phyloP scores from a whole-genome alignment of 1,284 basidiomycete genomes.

The Mycocalia duriaeana region DNA sequence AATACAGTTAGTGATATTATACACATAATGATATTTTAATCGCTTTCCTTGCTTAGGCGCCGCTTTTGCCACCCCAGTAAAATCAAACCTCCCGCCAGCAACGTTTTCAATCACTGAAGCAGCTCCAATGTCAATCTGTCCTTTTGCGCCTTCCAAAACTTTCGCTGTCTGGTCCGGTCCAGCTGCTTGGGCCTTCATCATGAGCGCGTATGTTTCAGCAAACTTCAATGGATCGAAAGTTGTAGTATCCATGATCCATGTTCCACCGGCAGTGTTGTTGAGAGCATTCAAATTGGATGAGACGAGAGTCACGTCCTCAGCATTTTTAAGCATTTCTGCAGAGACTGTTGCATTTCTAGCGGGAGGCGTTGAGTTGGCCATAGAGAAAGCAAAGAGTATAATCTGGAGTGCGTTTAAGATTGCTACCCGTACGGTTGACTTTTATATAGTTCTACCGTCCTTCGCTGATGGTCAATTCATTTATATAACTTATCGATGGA shows the following conservation, averaged over 20 bases:
- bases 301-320: background rate
- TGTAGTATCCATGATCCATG: background rate
- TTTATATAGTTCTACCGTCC: too few species aligned
- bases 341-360: background rate
- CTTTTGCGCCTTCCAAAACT: background rate
- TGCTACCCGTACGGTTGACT: too few species aligned
- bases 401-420: background rate
- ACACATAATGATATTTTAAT: too few species aligned
- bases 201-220: background rate
- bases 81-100: background rate
- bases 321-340: background rate
- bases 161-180: background rate
- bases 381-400: background rate
- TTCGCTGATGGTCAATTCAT: too few species aligned
- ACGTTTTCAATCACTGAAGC: background rate
- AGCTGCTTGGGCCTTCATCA: background rate
- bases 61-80: too few species aligned
- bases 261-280: background rate
- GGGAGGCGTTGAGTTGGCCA: background rate
- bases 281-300: background rate
- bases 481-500: too few species aligned
- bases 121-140: background rate
- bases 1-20: too few species aligned
- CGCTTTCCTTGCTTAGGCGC: too few species aligned
- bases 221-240: background rate